These are phyloP conservation scores for Phytophthora gonapodyides DNA, from an alignment of 352 stramenopile genomes.

Conservation along the genomic window DNA sequence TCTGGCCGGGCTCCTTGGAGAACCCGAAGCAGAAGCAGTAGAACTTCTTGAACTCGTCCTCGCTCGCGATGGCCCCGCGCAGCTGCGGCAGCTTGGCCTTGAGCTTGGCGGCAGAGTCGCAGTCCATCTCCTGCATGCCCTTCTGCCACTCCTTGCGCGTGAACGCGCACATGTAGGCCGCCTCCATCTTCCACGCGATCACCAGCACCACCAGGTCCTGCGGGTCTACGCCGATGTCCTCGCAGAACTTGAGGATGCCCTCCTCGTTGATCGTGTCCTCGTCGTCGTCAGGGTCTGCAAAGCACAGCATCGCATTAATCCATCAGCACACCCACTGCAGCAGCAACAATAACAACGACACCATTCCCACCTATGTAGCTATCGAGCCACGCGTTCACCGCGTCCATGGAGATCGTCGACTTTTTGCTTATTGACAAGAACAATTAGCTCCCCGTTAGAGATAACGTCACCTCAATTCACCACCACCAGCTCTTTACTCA, in stretches of 20 bases:
- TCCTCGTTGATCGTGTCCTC: slow-evolving; percentile 76
- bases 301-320: not conserved
- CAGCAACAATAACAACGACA: not conserved
- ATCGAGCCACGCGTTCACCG: slow-evolving; percentile 70
- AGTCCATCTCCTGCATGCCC: slow-evolving; percentile 80
- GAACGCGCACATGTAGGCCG: slow-evolving; percentile 85
- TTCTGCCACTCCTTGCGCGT: slow-evolving; percentile 83
- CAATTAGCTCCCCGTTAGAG: not conserved
- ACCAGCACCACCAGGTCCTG: slow-evolving; percentile 81
- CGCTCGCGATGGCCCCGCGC: slow-evolving; percentile 55
- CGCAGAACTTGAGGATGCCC: slow-evolving; percentile 80
- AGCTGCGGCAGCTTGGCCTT: slow-evolving; percentile 62
- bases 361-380: slow-evolving; percentile 50
- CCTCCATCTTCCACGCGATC: slow-evolving; percentile 90
- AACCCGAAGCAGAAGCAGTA: slow-evolving; percentile 90
- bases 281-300: slow-evolving; percentile 49
- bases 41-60: slow-evolving; percentile 77
- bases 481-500: slow-evolving; percentile 4
- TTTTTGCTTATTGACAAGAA: slow-evolving; percentile 23
- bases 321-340: not conserved
- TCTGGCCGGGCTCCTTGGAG: slow-evolving; percentile 88
- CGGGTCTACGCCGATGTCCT: slow-evolving; percentile 77
- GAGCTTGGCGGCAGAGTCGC: slow-evolving; percentile 68
- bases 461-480: not conserved
- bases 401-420: slow-evolving; percentile 45